Percentiles rank a stretch among this genome's conserved stretches.
Evolutionary conservation across 805 yeast genomes (phyloP).

Genomic region (Yamadazyma sp.): DNA sequence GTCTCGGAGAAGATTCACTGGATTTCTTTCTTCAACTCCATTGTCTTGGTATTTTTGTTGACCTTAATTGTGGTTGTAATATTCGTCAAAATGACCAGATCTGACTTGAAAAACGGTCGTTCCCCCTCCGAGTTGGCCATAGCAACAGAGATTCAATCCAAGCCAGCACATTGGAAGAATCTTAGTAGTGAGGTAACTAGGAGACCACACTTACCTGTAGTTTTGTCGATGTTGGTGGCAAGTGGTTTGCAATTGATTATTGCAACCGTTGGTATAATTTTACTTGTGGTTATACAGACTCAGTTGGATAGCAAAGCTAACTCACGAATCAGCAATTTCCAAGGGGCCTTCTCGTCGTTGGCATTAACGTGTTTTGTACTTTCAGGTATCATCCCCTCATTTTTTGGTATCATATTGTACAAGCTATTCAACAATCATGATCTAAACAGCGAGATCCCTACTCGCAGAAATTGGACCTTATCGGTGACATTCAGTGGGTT

Average conservation of each 20-base stretch:
- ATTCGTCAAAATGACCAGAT: constrained; percentile 47
- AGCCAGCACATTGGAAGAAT: constrained; percentile 47
- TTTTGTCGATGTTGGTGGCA: constrained; percentile 60
- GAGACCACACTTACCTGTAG: constrained; percentile 47
- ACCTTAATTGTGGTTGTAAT: constrained; percentile 67
- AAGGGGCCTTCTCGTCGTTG: constrained; percentile 60
- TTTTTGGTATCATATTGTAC: constrained; percentile 62
- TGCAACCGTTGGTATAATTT: constrained; percentile 60
- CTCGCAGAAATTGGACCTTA: constrained; percentile 16
- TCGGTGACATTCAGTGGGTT: constrained; percentile 35
- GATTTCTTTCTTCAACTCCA: constrained; percentile 71
- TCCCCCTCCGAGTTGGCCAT: constrained; percentile 14
- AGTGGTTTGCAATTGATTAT: constrained; percentile 74
- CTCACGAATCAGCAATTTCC: constrained; percentile 59
- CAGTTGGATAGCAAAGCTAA: constrained; percentile 23
- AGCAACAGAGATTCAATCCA: constrained; percentile 11
- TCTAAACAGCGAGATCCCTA: constrained; percentile 25
- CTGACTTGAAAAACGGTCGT: constrained; percentile 6
- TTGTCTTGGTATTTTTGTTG: constrained; percentile 60
- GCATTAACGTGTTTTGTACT: constrained; percentile 59
- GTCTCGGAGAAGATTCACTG: constrained; percentile 61
- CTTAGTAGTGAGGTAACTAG: constrained; percentile 54
- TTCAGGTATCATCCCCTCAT: constrained; percentile 77
- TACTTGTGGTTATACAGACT: constrained; percentile 45
- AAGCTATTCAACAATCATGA: constrained; percentile 50